Conservation (phyloP, 2,329 filamentous ascomycete genomes). For the Diaporthe ilicicola region DNA sequence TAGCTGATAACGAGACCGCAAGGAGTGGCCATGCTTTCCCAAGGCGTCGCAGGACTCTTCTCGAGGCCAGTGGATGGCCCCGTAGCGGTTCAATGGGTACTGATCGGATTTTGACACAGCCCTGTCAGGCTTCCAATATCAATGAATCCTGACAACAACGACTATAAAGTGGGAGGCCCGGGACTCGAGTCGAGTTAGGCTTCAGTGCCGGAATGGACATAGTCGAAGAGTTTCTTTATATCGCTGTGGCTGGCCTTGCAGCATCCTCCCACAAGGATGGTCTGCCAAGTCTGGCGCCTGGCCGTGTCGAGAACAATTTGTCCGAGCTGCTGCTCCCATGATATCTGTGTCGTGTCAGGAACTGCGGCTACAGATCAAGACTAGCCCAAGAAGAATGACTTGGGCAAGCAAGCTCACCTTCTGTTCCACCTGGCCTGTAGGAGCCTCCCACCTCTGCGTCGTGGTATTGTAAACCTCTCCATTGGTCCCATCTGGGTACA, state of each 20-base stretch:
- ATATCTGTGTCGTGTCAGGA: conserved; percentile 35
- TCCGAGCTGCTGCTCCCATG: conserved; percentile 58
- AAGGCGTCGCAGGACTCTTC: too few relatives aligned
- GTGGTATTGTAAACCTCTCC: conserved; percentile 73
- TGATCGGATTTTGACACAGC: too few relatives aligned
- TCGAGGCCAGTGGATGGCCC: too few relatives aligned
- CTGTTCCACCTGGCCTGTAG: conserved; percentile 39
- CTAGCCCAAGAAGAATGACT: background rate
- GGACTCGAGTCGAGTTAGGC: background rate
- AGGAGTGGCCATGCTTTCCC: too few relatives aligned
- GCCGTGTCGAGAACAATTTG: conserved; percentile 49
- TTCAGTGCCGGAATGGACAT: background rate
- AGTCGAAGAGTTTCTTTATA: conserved; percentile 33
- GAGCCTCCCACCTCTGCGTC: conserved; percentile 66
- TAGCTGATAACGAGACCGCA: too few relatives aligned
- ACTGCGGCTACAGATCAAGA: background rate
- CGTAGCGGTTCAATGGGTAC: too few relatives aligned
- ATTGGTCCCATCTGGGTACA: conserved; percentile 76
- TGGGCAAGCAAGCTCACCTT: conserved; percentile 36
- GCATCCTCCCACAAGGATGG: conserved; percentile 61
- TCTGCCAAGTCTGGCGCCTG: conserved; percentile 50
- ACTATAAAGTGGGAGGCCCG: too few relatives aligned
- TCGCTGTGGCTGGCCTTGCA: conserved; percentile 54
- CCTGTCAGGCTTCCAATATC: too few relatives aligned
- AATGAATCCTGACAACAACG: too few relatives aligned